phyloP scores from a whole-genome alignment of 768 basidiomycete species.

The Mycena maculata region DNA sequence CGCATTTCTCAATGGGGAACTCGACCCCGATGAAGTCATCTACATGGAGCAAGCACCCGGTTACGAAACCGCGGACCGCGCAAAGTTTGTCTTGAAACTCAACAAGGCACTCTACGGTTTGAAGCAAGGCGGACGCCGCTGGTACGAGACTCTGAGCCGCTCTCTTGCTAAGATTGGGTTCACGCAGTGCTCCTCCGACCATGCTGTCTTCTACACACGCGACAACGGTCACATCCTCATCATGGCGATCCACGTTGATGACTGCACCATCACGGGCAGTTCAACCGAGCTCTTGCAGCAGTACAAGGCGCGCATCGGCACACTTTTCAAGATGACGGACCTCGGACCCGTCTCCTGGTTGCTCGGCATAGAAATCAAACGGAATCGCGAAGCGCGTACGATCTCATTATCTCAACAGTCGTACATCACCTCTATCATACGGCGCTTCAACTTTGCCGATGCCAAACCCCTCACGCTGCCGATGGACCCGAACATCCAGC shows the following conservation, averaged over 20 bases:
- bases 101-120: too few species aligned
- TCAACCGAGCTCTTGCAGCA: neutral
- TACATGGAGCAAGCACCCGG: slow-evolving; percentile 40
- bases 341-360: slow-evolving; percentile 33
- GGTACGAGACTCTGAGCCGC: too few species aligned
- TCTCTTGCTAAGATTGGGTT: neutral
- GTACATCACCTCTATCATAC: slow-evolving; percentile 38
- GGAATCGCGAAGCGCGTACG: slow-evolving; percentile 18
- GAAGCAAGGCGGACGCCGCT: too few species aligned
- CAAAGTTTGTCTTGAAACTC: too few species aligned
- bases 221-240: slow-evolving; percentile 6
- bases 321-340: too few species aligned
- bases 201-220: neutral
- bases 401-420: slow-evolving; percentile 40
- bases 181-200: neutral
- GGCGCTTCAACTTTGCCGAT: neutral
- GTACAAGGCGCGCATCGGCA: slow-evolving; percentile 10
- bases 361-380: slow-evolving; percentile 39
- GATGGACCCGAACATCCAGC: slow-evolving; percentile 1
- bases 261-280: slow-evolving; percentile 31
- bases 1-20: too few species aligned
- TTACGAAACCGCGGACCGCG: too few species aligned
- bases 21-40: slow-evolving; percentile 46
- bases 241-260: slow-evolving; percentile 27
- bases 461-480: neutral